Conservation (phyloP, 495 filamentous ascomycete species). For the Penicillium chermesinum region DNA sequence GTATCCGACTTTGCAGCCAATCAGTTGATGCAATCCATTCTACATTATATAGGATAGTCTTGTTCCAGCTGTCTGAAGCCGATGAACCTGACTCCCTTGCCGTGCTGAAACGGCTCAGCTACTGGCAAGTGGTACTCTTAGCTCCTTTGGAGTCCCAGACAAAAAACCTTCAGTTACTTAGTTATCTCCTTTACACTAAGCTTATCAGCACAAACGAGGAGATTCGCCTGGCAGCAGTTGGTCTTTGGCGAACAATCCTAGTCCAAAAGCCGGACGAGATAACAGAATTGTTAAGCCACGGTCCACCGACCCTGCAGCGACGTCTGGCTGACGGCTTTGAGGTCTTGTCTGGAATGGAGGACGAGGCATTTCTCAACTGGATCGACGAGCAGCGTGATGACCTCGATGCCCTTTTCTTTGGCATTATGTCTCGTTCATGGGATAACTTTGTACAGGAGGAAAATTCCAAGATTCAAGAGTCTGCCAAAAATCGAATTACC, state of each 20-base stretch:
- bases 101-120: conserved; percentile 78
- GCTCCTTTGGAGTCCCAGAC: conserved; percentile 67
- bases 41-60: conserved; percentile 67
- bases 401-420: conserved; percentile 76
- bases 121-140: conserved; percentile 93
- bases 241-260: conserved; percentile 83
- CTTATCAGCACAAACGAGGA: conserved; percentile 58
- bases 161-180: conserved; percentile 73
- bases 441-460: conserved; percentile 75
- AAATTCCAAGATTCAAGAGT: conserved; percentile 70
- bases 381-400: conserved; percentile 76
- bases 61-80: conserved; percentile 79
- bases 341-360: conserved; percentile 79
- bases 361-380: conserved; percentile 80
- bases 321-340: conserved; percentile 73
- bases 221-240: conserved; percentile 72
- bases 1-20: conserved; percentile 80
- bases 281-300: conserved; percentile 62
- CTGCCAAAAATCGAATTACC: conserved; percentile 56
- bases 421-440: conserved; percentile 73
- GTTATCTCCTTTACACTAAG: conserved; percentile 84
- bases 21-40: conserved; percentile 67
- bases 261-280: conserved; percentile 92
- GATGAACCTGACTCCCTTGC: conserved; percentile 60
- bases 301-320: conserved; percentile 61